A percentile compares a stretch with the other conserved stretches of the same genome.
phyloP scores from a whole-genome alignment of 2,329 filamentous ascomycete genomes.

The Amphichorda felina region DNA sequence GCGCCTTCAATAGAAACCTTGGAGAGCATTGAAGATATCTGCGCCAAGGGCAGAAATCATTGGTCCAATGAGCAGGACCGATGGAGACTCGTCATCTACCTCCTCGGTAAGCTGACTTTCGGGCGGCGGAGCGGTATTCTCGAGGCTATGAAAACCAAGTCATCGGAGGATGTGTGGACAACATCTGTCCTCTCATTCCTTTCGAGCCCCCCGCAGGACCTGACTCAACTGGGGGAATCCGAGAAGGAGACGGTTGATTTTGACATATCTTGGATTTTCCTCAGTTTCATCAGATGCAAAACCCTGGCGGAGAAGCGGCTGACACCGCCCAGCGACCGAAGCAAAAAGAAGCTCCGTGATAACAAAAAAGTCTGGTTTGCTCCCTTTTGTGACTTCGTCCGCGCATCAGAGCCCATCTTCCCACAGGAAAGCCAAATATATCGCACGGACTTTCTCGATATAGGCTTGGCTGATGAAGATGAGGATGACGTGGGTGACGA shows the following conservation, averaged over 20 bases:
- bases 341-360: conserved; percentile 7
- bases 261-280: conserved; percentile 17
- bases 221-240: conserved; percentile 4
- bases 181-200: conserved; percentile 8
- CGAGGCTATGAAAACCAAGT: conserved; percentile 8
- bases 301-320: conserved; percentile 10
- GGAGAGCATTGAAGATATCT: conserved; percentile 11
- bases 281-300: conserved; percentile 15
- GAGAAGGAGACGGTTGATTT: conserved; percentile 11
- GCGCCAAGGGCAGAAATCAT: conserved; percentile 6
- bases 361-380: conserved; percentile 6
- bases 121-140: conserved; percentile 14
- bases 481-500: conserved; percentile 8
- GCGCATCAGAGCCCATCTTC: conserved; percentile 12
- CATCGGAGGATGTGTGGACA: conserved; percentile 9
- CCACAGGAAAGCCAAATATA: conserved; percentile 21
- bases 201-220: conserved; percentile 6
- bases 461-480: conserved; percentile 8
- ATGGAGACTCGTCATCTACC: conserved; percentile 15
- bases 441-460: conserved; percentile 10
- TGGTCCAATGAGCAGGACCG: conserved; percentile 15
- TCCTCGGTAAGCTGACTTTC: conserved; percentile 17
- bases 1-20: conserved; percentile 11
- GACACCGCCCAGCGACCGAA: conserved; percentile 7
- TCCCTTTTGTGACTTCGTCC: conserved; percentile 16